These are phyloP conservation scores for Termitomyces sp. DNA, from an alignment of 768 basidiomycete species.

Conservation along the genomic window DNA sequence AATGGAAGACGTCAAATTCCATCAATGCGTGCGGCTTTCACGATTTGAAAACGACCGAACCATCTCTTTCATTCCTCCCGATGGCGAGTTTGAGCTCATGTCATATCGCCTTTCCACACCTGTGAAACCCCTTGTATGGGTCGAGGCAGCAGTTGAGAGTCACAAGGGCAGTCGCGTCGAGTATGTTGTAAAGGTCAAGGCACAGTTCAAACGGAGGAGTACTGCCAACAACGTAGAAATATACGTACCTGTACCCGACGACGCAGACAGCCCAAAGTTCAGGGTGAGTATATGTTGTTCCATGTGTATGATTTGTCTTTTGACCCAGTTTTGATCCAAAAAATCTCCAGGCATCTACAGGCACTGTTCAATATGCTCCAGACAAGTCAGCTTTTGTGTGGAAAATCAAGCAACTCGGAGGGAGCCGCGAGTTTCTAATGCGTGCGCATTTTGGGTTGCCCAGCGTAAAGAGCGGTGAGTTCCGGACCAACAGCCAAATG, in stretches of 20 bases:
- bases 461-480: constrained; percentile 83
- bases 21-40: constrained; percentile 96
- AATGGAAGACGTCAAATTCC: constrained; percentile 99
- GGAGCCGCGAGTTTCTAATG: constrained; percentile 96
- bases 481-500: background rate
- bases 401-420: constrained; percentile 98
- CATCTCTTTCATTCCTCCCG: constrained; percentile 98
- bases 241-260: constrained; percentile 98
- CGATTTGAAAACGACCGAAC: constrained; percentile 99
- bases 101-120: constrained; percentile 94
- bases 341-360: constrained; percentile 73
- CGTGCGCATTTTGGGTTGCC: constrained; percentile 96
- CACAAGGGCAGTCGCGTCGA: constrained; percentile 92
- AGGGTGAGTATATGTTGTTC: constrained; percentile 46
- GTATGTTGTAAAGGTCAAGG: constrained; percentile 93
- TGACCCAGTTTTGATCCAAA: background rate
- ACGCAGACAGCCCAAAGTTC: constrained; percentile 97
- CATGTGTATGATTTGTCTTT: background rate
- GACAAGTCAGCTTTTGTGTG: constrained; percentile 98
- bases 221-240: constrained; percentile 99
- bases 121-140: constrained; percentile 96
- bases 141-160: constrained; percentile 93
- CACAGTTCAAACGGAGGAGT: constrained; percentile 95
- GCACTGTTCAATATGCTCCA: constrained; percentile 93
- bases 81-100: constrained; percentile 99